These are phyloP conservation scores for Microdochium nivale DNA, from an alignment of 2,329 filamentous ascomycete species.

Conservation along the genomic window DNA sequence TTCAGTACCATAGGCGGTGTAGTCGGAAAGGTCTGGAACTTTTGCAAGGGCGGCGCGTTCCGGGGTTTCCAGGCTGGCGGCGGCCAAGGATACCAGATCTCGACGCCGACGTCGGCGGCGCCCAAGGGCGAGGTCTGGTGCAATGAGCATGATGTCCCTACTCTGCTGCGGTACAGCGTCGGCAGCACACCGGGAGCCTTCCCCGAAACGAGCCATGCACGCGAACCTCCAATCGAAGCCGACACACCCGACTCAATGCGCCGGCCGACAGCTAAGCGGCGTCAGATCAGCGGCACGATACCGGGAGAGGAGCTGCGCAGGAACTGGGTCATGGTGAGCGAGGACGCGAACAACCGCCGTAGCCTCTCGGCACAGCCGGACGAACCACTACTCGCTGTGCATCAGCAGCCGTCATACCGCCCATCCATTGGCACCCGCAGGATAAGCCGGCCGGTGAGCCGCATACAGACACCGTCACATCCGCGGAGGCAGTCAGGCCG, in stretches of 20 bases:
- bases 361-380: conserved; percentile 15
- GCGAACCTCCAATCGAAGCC: conserved; percentile 16
- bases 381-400: background rate
- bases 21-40: conserved; percentile 74
- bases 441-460: conserved; percentile 32
- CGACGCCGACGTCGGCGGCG: conserved; percentile 14
- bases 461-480: conserved; percentile 19
- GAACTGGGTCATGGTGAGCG: conserved; percentile 64
- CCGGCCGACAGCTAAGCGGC: conserved; percentile 41
- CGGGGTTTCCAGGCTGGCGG: conserved; percentile 81
- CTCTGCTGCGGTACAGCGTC: conserved; percentile 7
- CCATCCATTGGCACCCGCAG: conserved; percentile 24
- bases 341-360: conserved; percentile 16
- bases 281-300: conserved; percentile 40
- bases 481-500: conserved; percentile 27
- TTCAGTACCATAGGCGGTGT: conserved; percentile 57
- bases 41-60: conserved; percentile 69
- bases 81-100: conserved; percentile 60
- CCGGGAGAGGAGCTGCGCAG: conserved; percentile 46
- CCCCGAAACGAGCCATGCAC: conserved; percentile 23
- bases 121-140: conserved; percentile 11
- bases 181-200: conserved; percentile 12
- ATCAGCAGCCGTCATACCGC: conserved; percentile 3
- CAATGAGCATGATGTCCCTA: conserved; percentile 20
- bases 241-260: conserved; percentile 31